A percentile compares a stretch with the other conserved stretches of the same genome.
Evolutionary conservation across 106 monocot genomes (phyloP).

Genomic region (Dioscorea dumetorum): DNA sequence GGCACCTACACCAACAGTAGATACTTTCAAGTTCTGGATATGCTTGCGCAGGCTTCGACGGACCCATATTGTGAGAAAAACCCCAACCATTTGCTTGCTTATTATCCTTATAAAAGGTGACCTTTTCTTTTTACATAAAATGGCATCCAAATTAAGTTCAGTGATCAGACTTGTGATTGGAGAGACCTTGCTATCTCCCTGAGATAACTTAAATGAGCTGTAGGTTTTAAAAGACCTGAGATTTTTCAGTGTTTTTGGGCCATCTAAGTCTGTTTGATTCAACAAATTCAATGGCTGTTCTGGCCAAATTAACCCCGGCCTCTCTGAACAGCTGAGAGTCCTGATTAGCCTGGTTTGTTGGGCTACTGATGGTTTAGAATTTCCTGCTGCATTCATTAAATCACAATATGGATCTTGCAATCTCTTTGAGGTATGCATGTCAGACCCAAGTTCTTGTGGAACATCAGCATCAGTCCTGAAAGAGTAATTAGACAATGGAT

Average conservation of each 20-base stretch:
- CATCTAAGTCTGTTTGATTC: conserved; percentile 14
- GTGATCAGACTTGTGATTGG: conserved; percentile 3
- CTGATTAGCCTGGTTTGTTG: conserved; percentile 32
- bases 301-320: conserved; percentile 58
- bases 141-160: conserved; percentile 20
- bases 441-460: too few relatives aligned
- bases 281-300: conserved; percentile 40
- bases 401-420: too few relatives aligned
- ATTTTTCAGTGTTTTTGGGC: conserved; percentile 18
- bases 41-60: conserved; percentile 51
- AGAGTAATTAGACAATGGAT: background rate
- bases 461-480: background rate
- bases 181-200: conserved; percentile 17
- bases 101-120: conserved; percentile 56
- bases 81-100: conserved; percentile 85
- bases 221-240: conserved; percentile 25
- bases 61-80: conserved; percentile 70
- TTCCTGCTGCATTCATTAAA: background rate
- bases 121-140: conserved; percentile 32
- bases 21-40: conserved; percentile 64
- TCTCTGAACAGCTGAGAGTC: conserved; percentile 47
- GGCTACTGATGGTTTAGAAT: conserved; percentile 11
- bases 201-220: conserved; percentile 43
- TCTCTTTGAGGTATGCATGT: too few relatives aligned
- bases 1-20: conserved; percentile 56